Evolutionary conservation across 345 rosid genomes (phyloP).

Genomic region (Rubroshorea leprosula): DNA sequence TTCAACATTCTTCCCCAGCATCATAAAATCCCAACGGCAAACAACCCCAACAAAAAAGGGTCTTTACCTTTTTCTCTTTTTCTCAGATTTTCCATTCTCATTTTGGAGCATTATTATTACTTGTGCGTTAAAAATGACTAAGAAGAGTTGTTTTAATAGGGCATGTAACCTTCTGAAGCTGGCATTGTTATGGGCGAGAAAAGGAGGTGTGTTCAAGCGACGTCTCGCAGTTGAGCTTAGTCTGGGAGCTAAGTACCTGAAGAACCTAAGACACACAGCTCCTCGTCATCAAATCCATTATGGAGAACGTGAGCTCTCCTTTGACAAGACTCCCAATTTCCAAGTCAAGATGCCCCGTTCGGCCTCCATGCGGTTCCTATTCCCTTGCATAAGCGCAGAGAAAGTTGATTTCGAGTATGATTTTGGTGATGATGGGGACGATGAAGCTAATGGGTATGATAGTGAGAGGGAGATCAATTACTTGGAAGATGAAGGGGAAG

Average conservation of each 20-base stretch:
- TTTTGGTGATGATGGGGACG: constrained; percentile 22
- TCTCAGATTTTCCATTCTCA: too few species aligned
- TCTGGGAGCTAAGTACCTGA: constrained; percentile 47
- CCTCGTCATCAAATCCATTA: constrained; percentile 24
- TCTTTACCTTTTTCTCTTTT: too few species aligned
- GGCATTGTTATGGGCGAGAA: constrained; percentile 64
- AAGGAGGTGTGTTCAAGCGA: constrained; percentile 59
- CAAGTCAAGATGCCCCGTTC: constrained; percentile 64
- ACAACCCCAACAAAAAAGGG: too few species aligned
- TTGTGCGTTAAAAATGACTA: too few species aligned
- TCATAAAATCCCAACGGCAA: too few species aligned
- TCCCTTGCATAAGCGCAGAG: constrained; percentile 65
- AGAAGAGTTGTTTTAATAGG: too few species aligned
- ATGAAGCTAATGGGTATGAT: constrained; percentile 17
- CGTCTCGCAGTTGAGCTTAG: constrained; percentile 47
- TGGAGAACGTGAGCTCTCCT: constrained; percentile 73
- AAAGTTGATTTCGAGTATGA: constrained; percentile 53
- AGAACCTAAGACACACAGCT: constrained; percentile 25
- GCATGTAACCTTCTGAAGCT: constrained; percentile 54
- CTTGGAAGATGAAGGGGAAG: constrained; percentile 6
- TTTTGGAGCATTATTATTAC: too few species aligned
- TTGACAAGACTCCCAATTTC: constrained; percentile 74
- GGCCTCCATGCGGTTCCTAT: constrained; percentile 48
- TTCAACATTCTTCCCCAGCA: too few species aligned
- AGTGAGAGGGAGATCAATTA: constrained; percentile 20